Conservation (phyloP, 495 filamentous ascomycete species). For the Cercophora scortea region DNA sequence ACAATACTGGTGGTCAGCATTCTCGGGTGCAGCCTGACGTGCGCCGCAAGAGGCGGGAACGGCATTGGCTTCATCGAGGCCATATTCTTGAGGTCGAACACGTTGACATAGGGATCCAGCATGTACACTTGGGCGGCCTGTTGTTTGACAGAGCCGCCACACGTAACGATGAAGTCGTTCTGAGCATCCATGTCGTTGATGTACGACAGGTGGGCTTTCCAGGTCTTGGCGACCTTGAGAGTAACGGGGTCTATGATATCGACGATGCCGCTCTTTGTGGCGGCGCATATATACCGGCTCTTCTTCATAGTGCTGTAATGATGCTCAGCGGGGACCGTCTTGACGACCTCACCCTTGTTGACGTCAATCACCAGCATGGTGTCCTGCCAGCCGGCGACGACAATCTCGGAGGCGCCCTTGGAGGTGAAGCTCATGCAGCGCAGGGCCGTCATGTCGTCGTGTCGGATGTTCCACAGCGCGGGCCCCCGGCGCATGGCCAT, state of each 20-base stretch:
- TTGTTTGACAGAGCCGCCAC: constrained; percentile 75
- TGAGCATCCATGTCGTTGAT: constrained; percentile 96
- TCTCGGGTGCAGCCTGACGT: constrained; percentile 89
- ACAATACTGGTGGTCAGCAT: constrained; percentile 90
- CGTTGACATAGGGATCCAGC: constrained; percentile 84
- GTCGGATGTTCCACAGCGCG: constrained; percentile 78
- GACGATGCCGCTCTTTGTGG: constrained; percentile 73
- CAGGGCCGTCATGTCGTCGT: constrained; percentile 71
- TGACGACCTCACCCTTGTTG: constrained; percentile 70
- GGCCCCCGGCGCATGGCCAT: constrained; percentile 74
- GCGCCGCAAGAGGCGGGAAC: constrained; percentile 84
- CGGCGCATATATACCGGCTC: constrained; percentile 83
- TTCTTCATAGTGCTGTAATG: constrained; percentile 87
- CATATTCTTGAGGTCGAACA: constrained; percentile 87
- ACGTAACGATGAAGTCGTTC: constrained; percentile 85
- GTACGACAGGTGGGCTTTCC: constrained; percentile 75
- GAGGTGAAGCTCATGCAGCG: constrained; percentile 92
- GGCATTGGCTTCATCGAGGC: constrained; percentile 78
- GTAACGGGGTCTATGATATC: constrained; percentile 75
- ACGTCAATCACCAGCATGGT: constrained; percentile 88
- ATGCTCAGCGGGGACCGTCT: constrained; percentile 62
- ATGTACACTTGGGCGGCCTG: constrained; percentile 44
- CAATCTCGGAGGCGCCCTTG: constrained; percentile 67
- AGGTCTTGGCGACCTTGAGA: constrained; percentile 71
- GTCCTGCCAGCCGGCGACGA: constrained; percentile 79